Conservation (phyloP, 1,139 yeast genomes). For the Wickerhamomyces sp. region DNA sequence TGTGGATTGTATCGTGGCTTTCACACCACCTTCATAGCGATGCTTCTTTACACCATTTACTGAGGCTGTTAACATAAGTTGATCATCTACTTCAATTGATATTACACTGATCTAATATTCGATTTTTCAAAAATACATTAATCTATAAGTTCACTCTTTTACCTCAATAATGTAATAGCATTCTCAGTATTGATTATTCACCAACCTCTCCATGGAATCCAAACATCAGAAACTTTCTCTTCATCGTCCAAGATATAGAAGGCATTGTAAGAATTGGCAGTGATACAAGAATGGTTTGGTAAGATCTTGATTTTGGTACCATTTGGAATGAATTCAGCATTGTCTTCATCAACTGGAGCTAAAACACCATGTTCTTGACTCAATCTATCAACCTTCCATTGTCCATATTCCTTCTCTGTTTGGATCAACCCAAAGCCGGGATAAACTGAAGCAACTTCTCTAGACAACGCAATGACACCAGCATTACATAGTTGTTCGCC, state of each 20-base stretch:
- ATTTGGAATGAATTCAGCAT: slow-evolving; percentile 37
- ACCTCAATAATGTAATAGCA: not conserved
- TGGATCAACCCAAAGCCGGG: slow-evolving; percentile 43
- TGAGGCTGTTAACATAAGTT: slow-evolving; percentile 26
- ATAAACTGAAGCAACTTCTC: slow-evolving; percentile 48
- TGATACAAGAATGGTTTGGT: slow-evolving; percentile 76
- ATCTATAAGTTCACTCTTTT: not conserved
- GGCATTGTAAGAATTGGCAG: slow-evolving; percentile 60
- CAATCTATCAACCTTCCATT: slow-evolving; percentile 53
- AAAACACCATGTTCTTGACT: slow-evolving; percentile 66
- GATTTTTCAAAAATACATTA: too few species aligned
- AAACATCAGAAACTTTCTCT: slow-evolving; percentile 53
- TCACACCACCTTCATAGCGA: slow-evolving; percentile 35
- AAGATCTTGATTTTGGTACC: slow-evolving; percentile 52
- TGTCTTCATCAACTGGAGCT: slow-evolving; percentile 28
- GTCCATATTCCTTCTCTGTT: slow-evolving; percentile 33
- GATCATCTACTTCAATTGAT: too few species aligned
- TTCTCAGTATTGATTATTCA: slow-evolving; percentile 1
- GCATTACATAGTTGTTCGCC: slow-evolving; percentile 68
- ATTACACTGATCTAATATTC: too few species aligned
- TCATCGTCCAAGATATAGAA: slow-evolving; percentile 49
- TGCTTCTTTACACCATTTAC: slow-evolving; percentile 20
- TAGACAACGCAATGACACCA: slow-evolving; percentile 65
- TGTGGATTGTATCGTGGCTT: slow-evolving; percentile 36
- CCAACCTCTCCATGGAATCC: slow-evolving; percentile 65